Conservation (phyloP, 2,329 filamentous ascomycete species). For the Gliomastix tumulicola region DNA sequence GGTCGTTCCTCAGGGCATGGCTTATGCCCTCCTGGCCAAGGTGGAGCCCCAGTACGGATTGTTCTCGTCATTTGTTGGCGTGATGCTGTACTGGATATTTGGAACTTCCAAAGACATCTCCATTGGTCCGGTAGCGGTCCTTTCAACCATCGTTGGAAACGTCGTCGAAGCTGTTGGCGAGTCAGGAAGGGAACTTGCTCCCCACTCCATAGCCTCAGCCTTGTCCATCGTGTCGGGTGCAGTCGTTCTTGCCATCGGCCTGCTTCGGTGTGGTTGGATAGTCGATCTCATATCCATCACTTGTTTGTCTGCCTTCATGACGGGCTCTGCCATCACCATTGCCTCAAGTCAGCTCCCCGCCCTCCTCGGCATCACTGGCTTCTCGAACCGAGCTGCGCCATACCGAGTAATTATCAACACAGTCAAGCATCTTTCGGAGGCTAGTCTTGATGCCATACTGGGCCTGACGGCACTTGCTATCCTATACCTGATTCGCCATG, state of each 20-base stretch:
- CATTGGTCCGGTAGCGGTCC: constrained; percentile 91
- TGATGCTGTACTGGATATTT: constrained; percentile 94
- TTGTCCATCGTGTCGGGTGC: constrained; percentile 71
- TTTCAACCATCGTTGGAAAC: constrained; percentile 84
- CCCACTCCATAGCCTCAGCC: constrained; percentile 67
- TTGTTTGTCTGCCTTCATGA: constrained; percentile 94
- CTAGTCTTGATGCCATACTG: constrained; percentile 75
- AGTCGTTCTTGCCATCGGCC: constrained; percentile 72
- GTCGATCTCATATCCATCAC: constrained; percentile 89
- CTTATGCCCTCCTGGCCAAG: constrained; percentile 78
- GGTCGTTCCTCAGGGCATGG: constrained; percentile 96
- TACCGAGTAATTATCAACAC: constrained; percentile 81
- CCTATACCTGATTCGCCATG: constrained; percentile 68
- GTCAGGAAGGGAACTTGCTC: constrained; percentile 47
- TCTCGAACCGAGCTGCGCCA: constrained; percentile 70
- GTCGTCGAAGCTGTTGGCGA: constrained; percentile 61
- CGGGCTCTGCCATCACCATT: constrained; percentile 88
- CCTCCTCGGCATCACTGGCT: constrained; percentile 70
- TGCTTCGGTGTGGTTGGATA: constrained; percentile 78
- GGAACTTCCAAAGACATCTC: constrained; percentile 98
- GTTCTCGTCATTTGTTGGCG: constrained; percentile 87
- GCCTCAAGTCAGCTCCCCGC: constrained; percentile 74
- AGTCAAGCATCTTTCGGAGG: constrained; percentile 60
- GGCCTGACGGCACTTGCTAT: constrained; percentile 74
- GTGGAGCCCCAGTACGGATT: constrained; percentile 79